phyloP scores from a whole-genome alignment of 371 early-diverging fungal genomes.

The Saksenaea oblongispora region DNA sequence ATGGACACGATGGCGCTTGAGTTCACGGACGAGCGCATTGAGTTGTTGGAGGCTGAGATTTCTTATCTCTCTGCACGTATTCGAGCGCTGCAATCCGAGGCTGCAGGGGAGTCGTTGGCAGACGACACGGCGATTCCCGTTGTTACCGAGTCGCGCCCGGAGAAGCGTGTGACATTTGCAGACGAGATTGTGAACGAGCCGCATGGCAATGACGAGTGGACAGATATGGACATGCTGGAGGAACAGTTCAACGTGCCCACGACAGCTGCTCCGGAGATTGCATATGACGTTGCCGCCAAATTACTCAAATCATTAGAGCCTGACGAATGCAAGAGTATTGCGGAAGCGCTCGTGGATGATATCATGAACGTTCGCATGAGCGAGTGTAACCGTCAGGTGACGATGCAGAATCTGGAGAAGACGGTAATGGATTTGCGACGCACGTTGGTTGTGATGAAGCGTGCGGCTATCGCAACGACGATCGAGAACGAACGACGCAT shows the following conservation, averaged over 20 bases:
- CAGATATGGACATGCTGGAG: slow-evolving; percentile 54
- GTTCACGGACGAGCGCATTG: slow-evolving; percentile 83
- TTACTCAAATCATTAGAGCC: slow-evolving; percentile 68
- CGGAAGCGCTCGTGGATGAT: slow-evolving; percentile 78
- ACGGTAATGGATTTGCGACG: slow-evolving; percentile 70
- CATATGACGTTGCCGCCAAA: slow-evolving; percentile 61
- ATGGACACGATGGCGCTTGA: slow-evolving; percentile 58
- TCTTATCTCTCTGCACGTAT: slow-evolving; percentile 74
- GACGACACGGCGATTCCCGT: slow-evolving; percentile 51
- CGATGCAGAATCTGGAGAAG: slow-evolving; percentile 67
- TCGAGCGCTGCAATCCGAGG: slow-evolving; percentile 71
- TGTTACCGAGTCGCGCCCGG: slow-evolving; percentile 24
- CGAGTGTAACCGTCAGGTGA: slow-evolving; percentile 59
- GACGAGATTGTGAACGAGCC: slow-evolving; percentile 45
- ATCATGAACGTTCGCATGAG: slow-evolving; percentile 70
- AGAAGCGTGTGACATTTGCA: slow-evolving; percentile 48
- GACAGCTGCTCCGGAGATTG: slow-evolving; percentile 57
- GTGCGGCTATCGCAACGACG: slow-evolving; percentile 70
- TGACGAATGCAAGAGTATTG: slow-evolving; percentile 70
- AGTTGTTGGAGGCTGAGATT: slow-evolving; percentile 83
- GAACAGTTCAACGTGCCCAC: slow-evolving; percentile 52
- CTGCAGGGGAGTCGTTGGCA: slow-evolving; percentile 55
- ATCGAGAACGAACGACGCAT: slow-evolving; percentile 76
- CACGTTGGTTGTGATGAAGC: slow-evolving; percentile 76
- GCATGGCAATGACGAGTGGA: slow-evolving; percentile 31